A percentile compares a stretch with the other conserved stretches of the same genome.
Evolutionary conservation across 2,329 filamentous ascomycete species (phyloP).

Genomic region (Onygena corvina): DNA sequence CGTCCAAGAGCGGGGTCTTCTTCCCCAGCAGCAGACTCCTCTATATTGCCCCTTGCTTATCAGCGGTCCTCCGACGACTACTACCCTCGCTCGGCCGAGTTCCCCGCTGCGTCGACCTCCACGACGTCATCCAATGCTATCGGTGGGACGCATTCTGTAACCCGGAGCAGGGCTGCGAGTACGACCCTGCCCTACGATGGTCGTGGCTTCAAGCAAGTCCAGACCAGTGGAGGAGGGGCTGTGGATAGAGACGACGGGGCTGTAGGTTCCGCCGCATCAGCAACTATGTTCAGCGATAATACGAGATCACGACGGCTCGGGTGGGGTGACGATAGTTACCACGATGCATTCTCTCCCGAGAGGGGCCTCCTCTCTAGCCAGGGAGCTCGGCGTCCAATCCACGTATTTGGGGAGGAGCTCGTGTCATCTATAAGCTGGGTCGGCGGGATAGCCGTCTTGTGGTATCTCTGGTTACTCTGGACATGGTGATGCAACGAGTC

Average conservation of each 20-base stretch:
- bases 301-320: slow-evolving; percentile 25
- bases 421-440: slow-evolving; percentile 51
- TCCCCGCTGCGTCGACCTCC: slow-evolving; percentile 11
- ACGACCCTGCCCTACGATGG: slow-evolving; percentile 6
- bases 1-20: slow-evolving; percentile 15
- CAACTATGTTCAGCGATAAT: slow-evolving; percentile 26
- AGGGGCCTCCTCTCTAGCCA: slow-evolving; percentile 1
- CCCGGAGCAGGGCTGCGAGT: neutral
- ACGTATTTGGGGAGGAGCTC: slow-evolving; percentile 48
- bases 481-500: slow-evolving; percentile 40
- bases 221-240: slow-evolving; percentile 8
- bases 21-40: slow-evolving; percentile 13
- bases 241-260: slow-evolving; percentile 6
- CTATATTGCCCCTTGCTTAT: slow-evolving; percentile 22
- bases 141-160: neutral
- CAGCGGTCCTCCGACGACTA: slow-evolving; percentile 19
- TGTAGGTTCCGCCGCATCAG: neutral
- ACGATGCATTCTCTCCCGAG: slow-evolving; percentile 3
- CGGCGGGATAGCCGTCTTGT: slow-evolving; percentile 48
- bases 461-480: slow-evolving; percentile 57
- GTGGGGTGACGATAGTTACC: slow-evolving; percentile 13
- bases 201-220: slow-evolving; percentile 9
- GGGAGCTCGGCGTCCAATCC: slow-evolving; percentile 24
- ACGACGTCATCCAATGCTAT: slow-evolving; percentile 9
- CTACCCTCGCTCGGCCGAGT: slow-evolving; percentile 17